phyloP scores from a whole-genome alignment of 2,329 filamentous ascomycete species.

The Biscogniauxia marginata region DNA sequence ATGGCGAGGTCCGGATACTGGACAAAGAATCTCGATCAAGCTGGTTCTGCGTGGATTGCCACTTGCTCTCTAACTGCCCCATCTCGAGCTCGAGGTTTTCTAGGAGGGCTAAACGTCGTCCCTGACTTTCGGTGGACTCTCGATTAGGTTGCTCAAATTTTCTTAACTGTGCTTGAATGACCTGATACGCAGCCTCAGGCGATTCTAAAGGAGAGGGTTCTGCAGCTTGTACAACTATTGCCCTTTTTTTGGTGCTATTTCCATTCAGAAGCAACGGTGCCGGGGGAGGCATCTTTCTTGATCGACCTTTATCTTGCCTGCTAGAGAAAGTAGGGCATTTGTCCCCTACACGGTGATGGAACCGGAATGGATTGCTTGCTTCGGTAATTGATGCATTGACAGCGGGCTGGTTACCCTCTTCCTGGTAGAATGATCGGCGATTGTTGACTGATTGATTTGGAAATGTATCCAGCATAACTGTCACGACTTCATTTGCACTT shows the following conservation, averaged over 20 bases:
- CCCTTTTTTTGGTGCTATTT: conserved; percentile 40
- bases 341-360: conserved; percentile 60
- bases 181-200: conserved; percentile 46
- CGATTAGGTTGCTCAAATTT: conserved; percentile 44
- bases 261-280: conserved; percentile 51
- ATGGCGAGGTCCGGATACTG: conserved; percentile 39
- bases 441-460: conserved; percentile 20
- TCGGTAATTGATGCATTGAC: conserved; percentile 17
- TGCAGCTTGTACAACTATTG: conserved; percentile 44
- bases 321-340: conserved; percentile 58
- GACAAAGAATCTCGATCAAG: conserved; percentile 52
- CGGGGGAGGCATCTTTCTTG: conserved; percentile 55
- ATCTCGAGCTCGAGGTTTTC: conserved; percentile 62
- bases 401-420: conserved; percentile 24
- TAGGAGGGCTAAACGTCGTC: conserved; percentile 48
- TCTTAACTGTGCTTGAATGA: conserved; percentile 52
- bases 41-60: conserved; percentile 56
- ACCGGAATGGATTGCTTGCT: conserved; percentile 28
- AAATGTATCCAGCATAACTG: conserved; percentile 44
- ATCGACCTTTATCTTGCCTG: conserved; percentile 43
- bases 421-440: conserved; percentile 28
- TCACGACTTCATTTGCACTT: conserved; percentile 36
- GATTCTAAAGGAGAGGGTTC: conserved; percentile 55
- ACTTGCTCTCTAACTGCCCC: conserved; percentile 57
- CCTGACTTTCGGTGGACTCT: conserved; percentile 38